Conservation (phyloP, 75 land plant species). For the Selaginella tamariscina region DNA sequence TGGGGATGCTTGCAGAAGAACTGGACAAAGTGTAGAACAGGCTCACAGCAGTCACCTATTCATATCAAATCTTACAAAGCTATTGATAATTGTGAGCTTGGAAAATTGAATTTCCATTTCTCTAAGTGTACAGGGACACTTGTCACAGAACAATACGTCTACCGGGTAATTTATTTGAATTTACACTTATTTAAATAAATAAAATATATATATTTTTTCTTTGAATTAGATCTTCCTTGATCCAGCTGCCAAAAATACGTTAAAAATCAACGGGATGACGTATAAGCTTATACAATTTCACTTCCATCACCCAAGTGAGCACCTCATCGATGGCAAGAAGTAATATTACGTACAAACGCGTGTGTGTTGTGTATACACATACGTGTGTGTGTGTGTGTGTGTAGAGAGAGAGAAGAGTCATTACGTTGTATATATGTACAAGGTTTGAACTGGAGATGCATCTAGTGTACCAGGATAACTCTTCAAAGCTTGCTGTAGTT, state of each 20-base stretch:
- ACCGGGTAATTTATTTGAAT: not conserved
- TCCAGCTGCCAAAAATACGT: not conserved
- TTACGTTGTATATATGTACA: too few relatives aligned
- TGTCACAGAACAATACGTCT: not conserved
- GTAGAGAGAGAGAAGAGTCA: not conserved
- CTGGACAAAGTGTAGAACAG: not conserved
- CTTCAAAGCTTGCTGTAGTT: constrained; percentile 33
- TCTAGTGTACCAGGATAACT: constrained; percentile 44
- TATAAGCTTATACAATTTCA: not conserved
- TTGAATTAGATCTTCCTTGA: too few relatives aligned
- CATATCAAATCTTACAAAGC: not conserved
- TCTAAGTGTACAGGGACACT: not conserved
- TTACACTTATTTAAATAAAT: not conserved
- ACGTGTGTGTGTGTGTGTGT: too few relatives aligned
- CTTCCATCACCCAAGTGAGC: constrained; percentile 1
- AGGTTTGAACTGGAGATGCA: constrained; percentile 61
- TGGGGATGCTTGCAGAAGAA: not conserved
- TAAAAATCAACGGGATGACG: not conserved
- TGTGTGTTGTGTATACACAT: too few relatives aligned
- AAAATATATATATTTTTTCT: too few relatives aligned
- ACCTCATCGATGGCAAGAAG: not conserved
- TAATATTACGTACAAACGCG: not conserved
- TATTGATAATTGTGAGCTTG: not conserved
- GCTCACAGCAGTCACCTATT: not conserved
- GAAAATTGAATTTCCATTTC: not conserved